Conservation (phyloP, 495 filamentous ascomycete species). For the Hypoxylon perforatum region DNA sequence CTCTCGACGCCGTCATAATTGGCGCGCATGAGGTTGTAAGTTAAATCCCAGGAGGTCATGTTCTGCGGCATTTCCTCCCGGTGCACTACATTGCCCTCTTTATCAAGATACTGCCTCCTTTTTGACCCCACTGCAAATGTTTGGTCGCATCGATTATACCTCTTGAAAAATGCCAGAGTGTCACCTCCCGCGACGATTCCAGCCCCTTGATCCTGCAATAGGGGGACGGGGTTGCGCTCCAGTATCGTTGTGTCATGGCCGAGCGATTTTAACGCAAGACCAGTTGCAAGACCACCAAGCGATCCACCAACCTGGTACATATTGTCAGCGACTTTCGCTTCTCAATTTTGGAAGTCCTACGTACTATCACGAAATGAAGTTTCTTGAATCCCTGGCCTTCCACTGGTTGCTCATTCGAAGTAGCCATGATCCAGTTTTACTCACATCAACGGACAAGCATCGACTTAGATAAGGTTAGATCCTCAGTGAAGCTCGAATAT, state of each 20-base stretch:
- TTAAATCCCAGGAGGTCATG: slow-evolving; percentile 66
- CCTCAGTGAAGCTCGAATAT: not conserved
- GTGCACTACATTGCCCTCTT: slow-evolving; percentile 54
- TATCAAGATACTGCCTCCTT: slow-evolving; percentile 57
- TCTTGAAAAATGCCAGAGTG: slow-evolving; percentile 47
- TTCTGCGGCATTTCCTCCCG: slow-evolving; percentile 54
- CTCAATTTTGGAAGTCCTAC: not conserved
- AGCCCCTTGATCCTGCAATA: slow-evolving; percentile 66
- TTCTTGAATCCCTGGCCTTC: slow-evolving; percentile 24
- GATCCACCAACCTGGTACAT: slow-evolving; percentile 59
- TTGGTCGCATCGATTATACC: slow-evolving; percentile 51
- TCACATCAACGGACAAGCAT: not conserved
- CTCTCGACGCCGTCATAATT: slow-evolving; percentile 65
- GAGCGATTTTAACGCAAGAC: slow-evolving; percentile 61
- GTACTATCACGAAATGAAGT: slow-evolving; percentile 50
- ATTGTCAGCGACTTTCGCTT: not conserved
- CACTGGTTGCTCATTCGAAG: slow-evolving; percentile 11
- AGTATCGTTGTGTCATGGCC: slow-evolving; percentile 64
- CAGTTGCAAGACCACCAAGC: slow-evolving; percentile 57
- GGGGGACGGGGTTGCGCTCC: slow-evolving; percentile 58
- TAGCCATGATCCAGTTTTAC: slow-evolving; percentile 17
- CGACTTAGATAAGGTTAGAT: not conserved
- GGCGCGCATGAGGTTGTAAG: slow-evolving; percentile 65
- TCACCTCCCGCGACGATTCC: slow-evolving; percentile 62
- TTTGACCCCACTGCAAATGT: slow-evolving; percentile 50